These are phyloP conservation scores for Leishmania lainsoni DNA, from an alignment of 208 protist species.

Conservation along the genomic window DNA sequence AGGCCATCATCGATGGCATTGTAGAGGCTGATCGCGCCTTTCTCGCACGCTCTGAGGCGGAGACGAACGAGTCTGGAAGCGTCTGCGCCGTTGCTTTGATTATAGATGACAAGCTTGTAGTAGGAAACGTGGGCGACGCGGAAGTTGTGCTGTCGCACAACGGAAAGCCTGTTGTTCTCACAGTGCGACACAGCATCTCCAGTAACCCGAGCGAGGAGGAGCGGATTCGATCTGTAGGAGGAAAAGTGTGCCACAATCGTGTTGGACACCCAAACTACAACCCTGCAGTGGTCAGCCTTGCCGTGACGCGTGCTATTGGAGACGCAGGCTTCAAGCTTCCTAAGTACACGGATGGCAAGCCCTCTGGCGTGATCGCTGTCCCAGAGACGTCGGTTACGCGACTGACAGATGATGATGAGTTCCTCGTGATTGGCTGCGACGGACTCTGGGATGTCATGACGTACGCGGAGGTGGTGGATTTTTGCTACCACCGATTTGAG, in stretches of 20 bases:
- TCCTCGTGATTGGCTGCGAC: constrained; percentile 92
- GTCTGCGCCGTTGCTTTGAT: constrained; percentile 86
- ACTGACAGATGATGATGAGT: constrained; percentile 86
- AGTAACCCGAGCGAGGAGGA: constrained; percentile 78
- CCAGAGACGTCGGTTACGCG: constrained; percentile 66
- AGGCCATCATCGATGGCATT: constrained; percentile 79
- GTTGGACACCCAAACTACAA: constrained; percentile 94
- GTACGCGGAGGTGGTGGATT: constrained; percentile 88
- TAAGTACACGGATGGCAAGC: constrained; percentile 81
- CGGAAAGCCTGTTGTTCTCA: constrained; percentile 73
- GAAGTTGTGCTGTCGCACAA: constrained; percentile 83
- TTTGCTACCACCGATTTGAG: constrained; percentile 69
- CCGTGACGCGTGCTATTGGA: constrained; percentile 94
- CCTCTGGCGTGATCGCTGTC: constrained; percentile 77
- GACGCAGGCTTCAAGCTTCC: constrained; percentile 93
- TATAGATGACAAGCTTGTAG: constrained; percentile 80
- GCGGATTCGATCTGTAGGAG: constrained; percentile 86
- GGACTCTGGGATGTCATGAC: constrained; percentile 95
- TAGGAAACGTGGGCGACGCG: constrained; percentile 90
- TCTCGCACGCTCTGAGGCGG: constrained; percentile 63
- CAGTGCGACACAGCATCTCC: constrained; percentile 81
- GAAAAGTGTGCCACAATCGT: constrained; percentile 91
- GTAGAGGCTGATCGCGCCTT: constrained; percentile 82
- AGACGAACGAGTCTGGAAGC: constrained; percentile 85
- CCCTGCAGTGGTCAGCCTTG: constrained; percentile 87